Percentiles rank a stretch among this genome's conserved stretches.
Evolutionary conservation across 1,139 yeast species (phyloP).

Genomic region (Torulaspora globosa): DNA sequence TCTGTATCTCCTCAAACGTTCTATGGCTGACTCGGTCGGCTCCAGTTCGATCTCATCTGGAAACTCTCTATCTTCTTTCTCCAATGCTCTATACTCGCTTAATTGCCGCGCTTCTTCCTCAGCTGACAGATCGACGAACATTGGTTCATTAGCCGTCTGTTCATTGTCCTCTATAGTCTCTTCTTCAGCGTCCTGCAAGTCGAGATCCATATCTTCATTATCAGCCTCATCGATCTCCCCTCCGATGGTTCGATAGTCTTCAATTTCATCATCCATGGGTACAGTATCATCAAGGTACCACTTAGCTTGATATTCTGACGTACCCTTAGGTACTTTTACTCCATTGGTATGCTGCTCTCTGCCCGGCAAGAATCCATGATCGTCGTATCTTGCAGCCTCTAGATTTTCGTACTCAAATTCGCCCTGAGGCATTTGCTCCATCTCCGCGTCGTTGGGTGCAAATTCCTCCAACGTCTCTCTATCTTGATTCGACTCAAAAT

Average conservation of each 20-base stretch:
- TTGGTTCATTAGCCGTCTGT: conserved; percentile 44
- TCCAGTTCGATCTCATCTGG: conserved; percentile 91
- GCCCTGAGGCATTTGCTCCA: conserved; percentile 48
- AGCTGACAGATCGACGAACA: conserved; percentile 67
- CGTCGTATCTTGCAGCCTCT: conserved; percentile 67
- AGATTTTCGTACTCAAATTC: conserved; percentile 44
- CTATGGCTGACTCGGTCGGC: conserved; percentile 72
- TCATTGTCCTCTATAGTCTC: conserved; percentile 36
- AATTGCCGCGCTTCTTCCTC: conserved; percentile 84
- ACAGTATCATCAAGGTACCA: conserved; percentile 79
- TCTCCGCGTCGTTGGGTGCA: conserved; percentile 55
- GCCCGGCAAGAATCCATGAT: conserved; percentile 53
- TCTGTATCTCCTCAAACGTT: conserved; percentile 70
- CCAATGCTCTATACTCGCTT: conserved; percentile 61
- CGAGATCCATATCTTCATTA: conserved; percentile 22
- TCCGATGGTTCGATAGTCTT: conserved; percentile 35
- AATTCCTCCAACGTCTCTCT: conserved; percentile 68
- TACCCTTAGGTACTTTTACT: conserved; percentile 69
- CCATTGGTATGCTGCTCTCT: conserved; percentile 40
- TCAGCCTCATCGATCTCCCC: conserved; percentile 39
- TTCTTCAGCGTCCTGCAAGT: conserved; percentile 31
- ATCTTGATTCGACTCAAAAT: conserved; percentile 46
- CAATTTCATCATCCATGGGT: conserved; percentile 42
- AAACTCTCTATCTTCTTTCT: conserved; percentile 82
- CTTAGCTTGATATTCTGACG: conserved; percentile 89